These are phyloP conservation scores for Iris macrosiphon DNA, from an alignment of 106 monocot genomes.

Conservation along the genomic window DNA sequence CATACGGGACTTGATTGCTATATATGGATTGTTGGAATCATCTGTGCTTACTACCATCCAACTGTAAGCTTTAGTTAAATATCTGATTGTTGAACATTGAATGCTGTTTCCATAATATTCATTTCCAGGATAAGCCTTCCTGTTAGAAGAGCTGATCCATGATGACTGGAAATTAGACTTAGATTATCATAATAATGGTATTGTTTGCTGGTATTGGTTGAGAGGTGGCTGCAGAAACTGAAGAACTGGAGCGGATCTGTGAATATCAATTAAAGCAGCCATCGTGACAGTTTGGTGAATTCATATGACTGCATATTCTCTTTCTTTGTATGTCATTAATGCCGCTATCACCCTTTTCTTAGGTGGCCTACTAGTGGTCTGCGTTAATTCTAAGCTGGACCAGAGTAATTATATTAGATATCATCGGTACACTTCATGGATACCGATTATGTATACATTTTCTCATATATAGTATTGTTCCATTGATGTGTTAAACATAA, in stretches of 20 bases:
- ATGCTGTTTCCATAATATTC: not conserved
- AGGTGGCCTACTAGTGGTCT: conserved; percentile 39
- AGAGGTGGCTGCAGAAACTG: conserved; percentile 54
- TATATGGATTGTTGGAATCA: conserved; percentile 54
- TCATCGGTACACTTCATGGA: conserved; percentile 48
- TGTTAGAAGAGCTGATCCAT: not conserved
- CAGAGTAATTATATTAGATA: conserved; percentile 31
- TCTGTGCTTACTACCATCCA: conserved; percentile 52
- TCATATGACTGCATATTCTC: not conserved
- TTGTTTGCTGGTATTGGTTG: conserved; percentile 15
- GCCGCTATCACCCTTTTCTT: not conserved
- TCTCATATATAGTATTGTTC: too few relatives aligned
- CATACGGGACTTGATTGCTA: conserved; percentile 54
- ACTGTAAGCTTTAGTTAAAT: conserved; percentile 18
- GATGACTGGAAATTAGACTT: not conserved
- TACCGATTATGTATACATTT: conserved; percentile 29
- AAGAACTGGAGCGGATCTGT: conserved; percentile 26
- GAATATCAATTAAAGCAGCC: conserved; percentile 24
- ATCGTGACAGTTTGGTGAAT: conserved; percentile 19
- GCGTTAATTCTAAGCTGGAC: conserved; percentile 36
- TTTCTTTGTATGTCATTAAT: too few relatives aligned
- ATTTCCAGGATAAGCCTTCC: not conserved
- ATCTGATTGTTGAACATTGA: not conserved
- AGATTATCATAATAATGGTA: not conserved
- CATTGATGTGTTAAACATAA: not conserved